These are phyloP conservation scores for Leptographium procerum DNA, from an alignment of 2,329 filamentous ascomycete genomes.

Conservation along the genomic window DNA sequence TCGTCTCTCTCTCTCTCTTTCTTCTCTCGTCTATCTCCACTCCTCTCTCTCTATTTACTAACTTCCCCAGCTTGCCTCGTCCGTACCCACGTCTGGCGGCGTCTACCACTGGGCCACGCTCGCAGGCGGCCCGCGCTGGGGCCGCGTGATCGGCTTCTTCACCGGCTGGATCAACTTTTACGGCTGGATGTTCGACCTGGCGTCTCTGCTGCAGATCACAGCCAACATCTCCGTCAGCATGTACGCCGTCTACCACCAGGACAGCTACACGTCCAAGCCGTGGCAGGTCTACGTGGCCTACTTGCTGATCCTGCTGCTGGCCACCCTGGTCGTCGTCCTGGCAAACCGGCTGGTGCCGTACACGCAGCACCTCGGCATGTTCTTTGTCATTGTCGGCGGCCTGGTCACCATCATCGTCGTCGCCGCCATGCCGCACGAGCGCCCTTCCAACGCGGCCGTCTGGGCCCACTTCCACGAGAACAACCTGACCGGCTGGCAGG, in stretches of 20 bases:
- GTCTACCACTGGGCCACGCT: slow-evolving; percentile 52
- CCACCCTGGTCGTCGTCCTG: slow-evolving; percentile 40
- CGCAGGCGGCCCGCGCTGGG: slow-evolving; percentile 42
- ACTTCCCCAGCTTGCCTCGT: slow-evolving; percentile 40
- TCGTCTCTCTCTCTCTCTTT: background rate
- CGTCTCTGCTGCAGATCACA: slow-evolving; percentile 46
- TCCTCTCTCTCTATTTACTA: background rate
- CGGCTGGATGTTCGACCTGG: slow-evolving; percentile 51
- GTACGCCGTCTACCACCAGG: slow-evolving; percentile 47
- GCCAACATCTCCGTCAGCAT: slow-evolving; percentile 49
- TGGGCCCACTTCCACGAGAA: slow-evolving; percentile 37
- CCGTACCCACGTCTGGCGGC: slow-evolving; percentile 46
- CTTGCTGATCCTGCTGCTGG: slow-evolving; percentile 42
- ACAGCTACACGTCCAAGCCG: slow-evolving; percentile 32
- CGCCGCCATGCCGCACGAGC: slow-evolving; percentile 37
- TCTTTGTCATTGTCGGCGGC: slow-evolving; percentile 42
- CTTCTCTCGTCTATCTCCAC: background rate
- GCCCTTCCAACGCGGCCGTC: slow-evolving; percentile 40
- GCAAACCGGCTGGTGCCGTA: slow-evolving; percentile 44
- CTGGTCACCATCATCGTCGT: slow-evolving; percentile 41
- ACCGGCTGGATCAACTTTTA: slow-evolving; percentile 42
- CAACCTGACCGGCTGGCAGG: slow-evolving; percentile 39
- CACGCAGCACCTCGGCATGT: slow-evolving; percentile 39
- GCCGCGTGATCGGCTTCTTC: slow-evolving; percentile 37
- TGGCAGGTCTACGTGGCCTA: slow-evolving; percentile 53